Base-by-base conservation (phyloP, 2,329 filamentous ascomycete genomes). In the Didymella exigua region DNA sequence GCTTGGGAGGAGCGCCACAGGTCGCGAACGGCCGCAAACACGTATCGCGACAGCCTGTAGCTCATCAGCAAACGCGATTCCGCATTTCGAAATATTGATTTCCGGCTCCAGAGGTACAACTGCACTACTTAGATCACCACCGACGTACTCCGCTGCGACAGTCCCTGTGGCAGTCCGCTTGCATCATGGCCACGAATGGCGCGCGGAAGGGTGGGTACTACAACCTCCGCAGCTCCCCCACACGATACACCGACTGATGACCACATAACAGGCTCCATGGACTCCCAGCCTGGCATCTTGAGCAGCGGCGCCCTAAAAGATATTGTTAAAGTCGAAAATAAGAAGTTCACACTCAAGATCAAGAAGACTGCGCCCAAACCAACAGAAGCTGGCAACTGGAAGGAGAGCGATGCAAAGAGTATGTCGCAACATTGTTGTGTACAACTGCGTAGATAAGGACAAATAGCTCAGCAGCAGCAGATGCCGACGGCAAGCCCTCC, bases 351-450 rank as follows among this genome's bases (percentile, higher is more conserved):
- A 3, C 53, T 77, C 45, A 76, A 75, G 58, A 59, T 90, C 19
- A 90, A 86, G 75, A 88, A 85, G 64, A 74, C 81, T 1, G 75
- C 80, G 0, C 85, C 86, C 0, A 89, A 87, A 71, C 81, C 86
- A 51, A 84, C 77, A 51, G 86, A 88, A 64, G 83, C 86, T 4
- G 88, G 88, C 21, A 89, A 89, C 66, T 90, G 88, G 88, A 84
- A 83, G 64, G 87, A 89, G 63, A 84, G 80, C 62, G 79, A 88
- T 41, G 76, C 85, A 23, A 85, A 86, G 64, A 85, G 87, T 88
- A 77, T 31, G 78, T 60, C 8, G 29, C 56, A 63, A 6, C 19
- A 16, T 11, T 21, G 24, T 23, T 16, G 26, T 5, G 16, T 3
- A 0, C 1, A 23, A 23, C 13, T 21, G 33, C 21, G 33, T 10